Percentiles rank a stretch among this genome's conserved stretches.
Evolutionary conservation across 441 rosid genomes (phyloP).

Genomic region (Adansonia rubrostipa): DNA sequence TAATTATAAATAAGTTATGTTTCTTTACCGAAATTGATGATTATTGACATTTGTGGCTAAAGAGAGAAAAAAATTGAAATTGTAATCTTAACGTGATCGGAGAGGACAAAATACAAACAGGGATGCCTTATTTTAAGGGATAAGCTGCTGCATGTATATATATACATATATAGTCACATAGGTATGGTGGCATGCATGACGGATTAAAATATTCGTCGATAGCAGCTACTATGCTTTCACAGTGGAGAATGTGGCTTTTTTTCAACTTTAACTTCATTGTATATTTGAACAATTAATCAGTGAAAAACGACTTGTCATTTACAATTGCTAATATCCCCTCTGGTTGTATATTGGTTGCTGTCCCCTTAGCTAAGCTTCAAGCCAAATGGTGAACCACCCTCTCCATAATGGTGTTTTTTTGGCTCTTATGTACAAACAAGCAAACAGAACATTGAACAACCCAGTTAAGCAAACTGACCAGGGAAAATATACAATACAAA

Average conservation of each 20-base stretch:
- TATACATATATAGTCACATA: neutral
- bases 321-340: neutral
- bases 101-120: neutral
- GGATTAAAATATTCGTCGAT: neutral
- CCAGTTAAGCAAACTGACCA: neutral
- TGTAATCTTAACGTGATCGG: neutral
- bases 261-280: neutral
- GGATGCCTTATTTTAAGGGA: neutral
- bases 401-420: neutral
- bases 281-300: neutral
- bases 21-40: conserved; percentile 6
- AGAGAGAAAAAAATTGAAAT: neutral
- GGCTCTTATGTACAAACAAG: neutral
- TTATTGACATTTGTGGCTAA: neutral
- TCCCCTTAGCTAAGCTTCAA: neutral
- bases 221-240: neutral
- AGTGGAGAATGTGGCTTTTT: neutral
- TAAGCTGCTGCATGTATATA: neutral
- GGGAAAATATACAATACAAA: neutral
- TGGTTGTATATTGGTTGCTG: neutral
- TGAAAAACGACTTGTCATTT: neutral
- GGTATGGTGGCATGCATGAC: neutral
- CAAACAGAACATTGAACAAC: neutral
- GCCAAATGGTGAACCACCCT: conserved; percentile 18
- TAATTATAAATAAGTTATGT: neutral